Base-by-base conservation (phyloP, 2,329 filamentous ascomycete species). In the Phialophora chinensis region DNA sequence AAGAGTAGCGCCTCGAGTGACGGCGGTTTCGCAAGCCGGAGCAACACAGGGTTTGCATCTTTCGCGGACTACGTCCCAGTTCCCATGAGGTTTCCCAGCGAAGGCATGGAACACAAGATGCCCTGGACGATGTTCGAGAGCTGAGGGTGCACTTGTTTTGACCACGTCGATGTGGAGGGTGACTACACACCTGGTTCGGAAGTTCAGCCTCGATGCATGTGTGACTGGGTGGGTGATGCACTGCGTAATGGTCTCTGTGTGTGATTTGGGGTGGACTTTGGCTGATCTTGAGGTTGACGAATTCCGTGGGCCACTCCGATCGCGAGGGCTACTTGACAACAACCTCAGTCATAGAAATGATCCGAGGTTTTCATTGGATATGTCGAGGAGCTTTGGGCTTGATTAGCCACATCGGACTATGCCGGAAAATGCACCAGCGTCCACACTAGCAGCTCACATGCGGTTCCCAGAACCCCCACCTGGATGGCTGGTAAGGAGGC, bases 31-130 rank as follows among this genome's bases (percentile, higher is more conserved):
- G 29, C 57, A 8, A 71, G 70, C 7, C 20, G 23, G 33, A 73
- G 75, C 65, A 77, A 77, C 5, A 79, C 31, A 12, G 65, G 62
- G 59, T 66, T 82, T 75, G 76, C 78, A 4, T 78, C 84, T 11
- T 91, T 91, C 74, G 75, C 81, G 33, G 81, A 78, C 10, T 78
- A 77, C 7, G 77, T 91, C 35, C 88, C 88, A 42, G 81, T 91
- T 23, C 90, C 90, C 0, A 90, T 92, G 81, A 74, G 82, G 72
- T 78, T 83, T 68, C 90, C 90, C 12, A 86, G 84, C 17, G 78
- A 80, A 60, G 73, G 72, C 62, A 88, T 88, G 73, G 78, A 74
- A 14, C 78, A 31, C 12, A 77, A 73, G 61, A 73, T 77, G 69
- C 82, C 82, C 6, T 84, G 82, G 82, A 81, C 79, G 65, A 79